Base-by-base conservation (phyloP, 2,329 filamentous ascomycete genomes). In the Ilyonectria mors-panacis region DNA sequence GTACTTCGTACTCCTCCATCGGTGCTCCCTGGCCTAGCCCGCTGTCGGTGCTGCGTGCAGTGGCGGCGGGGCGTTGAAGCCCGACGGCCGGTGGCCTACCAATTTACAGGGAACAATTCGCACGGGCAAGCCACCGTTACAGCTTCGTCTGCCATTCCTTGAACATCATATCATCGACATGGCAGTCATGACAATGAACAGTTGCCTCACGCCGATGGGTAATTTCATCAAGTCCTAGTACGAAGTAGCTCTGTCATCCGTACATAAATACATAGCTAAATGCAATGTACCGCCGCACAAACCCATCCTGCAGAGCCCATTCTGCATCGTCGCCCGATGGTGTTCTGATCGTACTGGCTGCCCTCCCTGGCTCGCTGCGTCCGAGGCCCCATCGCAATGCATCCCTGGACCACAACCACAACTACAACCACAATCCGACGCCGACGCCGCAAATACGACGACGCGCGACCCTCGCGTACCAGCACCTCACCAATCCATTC, bases 381-480 rank as follows among this genome's bases (percentile, higher is more conserved):
- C 37, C 30, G 39, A 42, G 57, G 47, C 51, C 30, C 51, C 50
- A 21, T 62, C 12, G 30, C 37, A 39, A 39, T 48, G 23, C 37
- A 59, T 54, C 55, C 62, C 62, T 59, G 62, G 10, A 47, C 62
- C 55, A 39, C 55, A 35, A 59, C 59, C 59, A 48, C 59, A 62
- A 48, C 62, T 48, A 30, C 55, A 44, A 64, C 59, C 51, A 48
- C 59, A 62, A 48, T 48, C 55, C 62, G 47, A 55, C 62, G 51
- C 53, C 59, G 42, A 63, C 33, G 33, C 59, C 44, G 28, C 51
- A 48, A 54, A 64, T 54, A 64, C 47, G 55, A 59, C n/a, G 44
- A 59, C 48, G 48, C 55, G 48, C 62, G 48, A 59, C 62, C 56
- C 21, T 59, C 47, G 47, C 47, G 9, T 51, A 64, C 47, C 61